Evolutionary conservation across 2,329 filamentous ascomycete genomes (phyloP), one percentile per base, ranked within the genome.

Genomic region (Colletotrichum gloeosporioides): DNA sequence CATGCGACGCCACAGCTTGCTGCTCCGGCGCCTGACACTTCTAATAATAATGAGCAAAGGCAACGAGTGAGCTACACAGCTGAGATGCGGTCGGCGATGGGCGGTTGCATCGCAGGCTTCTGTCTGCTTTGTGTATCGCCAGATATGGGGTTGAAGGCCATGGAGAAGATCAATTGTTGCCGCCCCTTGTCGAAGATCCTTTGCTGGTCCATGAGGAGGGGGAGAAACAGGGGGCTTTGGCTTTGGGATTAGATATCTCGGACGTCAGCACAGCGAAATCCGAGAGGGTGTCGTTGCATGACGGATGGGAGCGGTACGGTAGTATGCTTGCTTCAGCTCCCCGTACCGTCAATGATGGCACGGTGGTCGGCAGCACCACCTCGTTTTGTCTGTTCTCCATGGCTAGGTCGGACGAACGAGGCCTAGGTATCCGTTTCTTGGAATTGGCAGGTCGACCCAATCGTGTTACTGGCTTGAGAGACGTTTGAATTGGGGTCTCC

Each of bases 151-250:
- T 27, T 34, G 39, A 64, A 64, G 63, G 57, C 10, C 63, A 64
- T 44, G 69, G 57, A 64, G 44, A 32, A 32, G n/a, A 55, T 69
- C 29, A 64, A 59, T 67, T 68, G 27, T 64, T 59, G 63, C 70
- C 44, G 44, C 64, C 64, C 44, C 70, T 76, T 68, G 73, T 57
- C 44, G 59, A 59, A 73, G 34, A 73, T 76, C 57, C 57, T 64
- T 29, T 69, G 34, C 70, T 49, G 64, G 68, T 72, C 63, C 36
- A 53, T 16, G 18, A 53, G 59, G 57, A 59, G 44, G 32, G 55
- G 8, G 34, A 44, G n/a, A 18, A 9, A 39, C 62, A 72, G 62
- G 69, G 53, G 49, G 59, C 36, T 29, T 71, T 65, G 27, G 59
- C 32, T 64, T 32, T 63, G 44, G 57, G 18, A 59, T 36, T 34